These are phyloP conservation scores for Nakaseomyces nivariensis DNA, from an alignment of 1,139 yeast genomes.

Conservation along the genomic window DNA sequence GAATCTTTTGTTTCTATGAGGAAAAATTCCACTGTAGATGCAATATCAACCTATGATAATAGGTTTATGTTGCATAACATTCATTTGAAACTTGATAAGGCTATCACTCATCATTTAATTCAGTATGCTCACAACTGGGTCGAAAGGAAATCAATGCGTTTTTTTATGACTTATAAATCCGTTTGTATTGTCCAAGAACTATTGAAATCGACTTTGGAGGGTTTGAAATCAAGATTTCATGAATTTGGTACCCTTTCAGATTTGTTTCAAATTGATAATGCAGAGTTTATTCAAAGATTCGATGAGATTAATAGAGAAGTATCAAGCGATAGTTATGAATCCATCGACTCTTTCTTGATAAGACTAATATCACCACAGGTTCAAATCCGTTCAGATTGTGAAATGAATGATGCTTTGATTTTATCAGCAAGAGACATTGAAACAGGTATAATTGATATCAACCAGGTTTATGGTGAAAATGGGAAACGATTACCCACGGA, in stretches of 20 bases:
- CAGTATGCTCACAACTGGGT: conserved; percentile 50
- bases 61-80: conserved; percentile 71
- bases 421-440: conserved; percentile 66
- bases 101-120: conserved; percentile 47
- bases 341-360: conserved; percentile 54
- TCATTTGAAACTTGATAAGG: conserved; percentile 62
- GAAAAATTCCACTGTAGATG: conserved; percentile 29
- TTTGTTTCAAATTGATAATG: conserved; percentile 19
- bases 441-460: conserved; percentile 43
- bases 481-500: conserved; percentile 39
- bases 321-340: conserved; percentile 34
- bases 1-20: conserved; percentile 30
- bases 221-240: conserved; percentile 13
- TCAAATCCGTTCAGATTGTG: conserved; percentile 58
- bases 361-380: conserved; percentile 76
- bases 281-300: conserved; percentile 35
- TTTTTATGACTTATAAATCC: conserved; percentile 62
- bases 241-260: conserved; percentile 13
- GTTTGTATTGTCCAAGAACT: conserved; percentile 55
- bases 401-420: conserved; percentile 52
- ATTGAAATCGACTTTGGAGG: conserved; percentile 21
- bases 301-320: conserved; percentile 42
- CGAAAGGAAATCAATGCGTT: conserved; percentile 49
- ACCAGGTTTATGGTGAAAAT: conserved; percentile 30
- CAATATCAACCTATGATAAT: conserved; percentile 47